phyloP scores from a whole-genome alignment of 306 rosid species.

The Glycine latifolia region DNA sequence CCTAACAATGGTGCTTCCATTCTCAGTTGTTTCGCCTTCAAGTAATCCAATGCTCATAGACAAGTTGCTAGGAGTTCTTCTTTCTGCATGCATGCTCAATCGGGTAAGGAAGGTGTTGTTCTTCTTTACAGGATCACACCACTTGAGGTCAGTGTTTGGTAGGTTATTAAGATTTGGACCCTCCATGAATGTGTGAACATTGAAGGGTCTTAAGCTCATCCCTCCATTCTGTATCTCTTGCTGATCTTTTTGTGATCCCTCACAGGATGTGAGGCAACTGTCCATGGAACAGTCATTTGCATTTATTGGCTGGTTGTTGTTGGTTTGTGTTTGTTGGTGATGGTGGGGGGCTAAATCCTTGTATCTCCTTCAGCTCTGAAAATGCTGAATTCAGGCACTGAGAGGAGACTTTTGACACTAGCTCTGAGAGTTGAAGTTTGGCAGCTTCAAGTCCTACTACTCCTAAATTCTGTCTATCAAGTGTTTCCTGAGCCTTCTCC shows the following conservation, averaged over 20 bases:
- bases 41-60: constrained; percentile 63
- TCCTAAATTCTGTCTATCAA: constrained; percentile 75
- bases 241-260: constrained; percentile 49
- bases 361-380: constrained; percentile 63
- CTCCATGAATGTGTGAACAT: constrained; percentile 45
- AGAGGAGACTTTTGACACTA: constrained; percentile 81
- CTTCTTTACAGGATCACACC: constrained; percentile 51
- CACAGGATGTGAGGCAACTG: constrained; percentile 81
- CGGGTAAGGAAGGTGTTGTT: constrained; percentile 47
- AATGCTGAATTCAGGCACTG: constrained; percentile 71
- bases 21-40: constrained; percentile 50
- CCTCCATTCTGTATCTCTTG: constrained; percentile 60
- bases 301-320: constrained; percentile 45
- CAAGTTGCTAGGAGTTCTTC: constrained; percentile 57
- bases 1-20: constrained; percentile 29
- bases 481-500: constrained; percentile 88
- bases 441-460: constrained; percentile 81
- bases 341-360: constrained; percentile 53
- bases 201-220: constrained; percentile 53
- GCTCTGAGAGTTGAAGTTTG: constrained; percentile 84
- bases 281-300: constrained; percentile 76
- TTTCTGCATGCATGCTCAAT: constrained; percentile 44
- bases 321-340: background rate
- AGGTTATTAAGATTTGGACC: constrained; percentile 41
- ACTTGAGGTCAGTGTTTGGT: constrained; percentile 39